A percentile compares a stretch with the other conserved stretches of the same genome.
Conservation (phyloP, 352 stramenopile genomes). For the Phytopythium litorale region DNA sequence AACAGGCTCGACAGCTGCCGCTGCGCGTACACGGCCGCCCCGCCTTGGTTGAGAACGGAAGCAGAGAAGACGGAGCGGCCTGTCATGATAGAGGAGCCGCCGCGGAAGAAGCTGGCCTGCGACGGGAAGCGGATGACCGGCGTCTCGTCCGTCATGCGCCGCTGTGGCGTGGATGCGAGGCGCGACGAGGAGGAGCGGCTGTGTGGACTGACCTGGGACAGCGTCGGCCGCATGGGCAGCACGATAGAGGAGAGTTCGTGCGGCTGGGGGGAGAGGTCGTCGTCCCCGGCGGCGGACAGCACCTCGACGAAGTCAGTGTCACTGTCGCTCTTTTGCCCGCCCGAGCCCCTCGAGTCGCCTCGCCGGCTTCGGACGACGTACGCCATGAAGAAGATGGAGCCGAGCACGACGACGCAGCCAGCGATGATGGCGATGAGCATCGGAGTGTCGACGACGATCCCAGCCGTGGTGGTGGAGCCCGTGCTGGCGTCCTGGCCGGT, state of each 20-base stretch:
- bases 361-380: slow-evolving; percentile 15
- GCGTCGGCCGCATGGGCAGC: slow-evolving; percentile 10
- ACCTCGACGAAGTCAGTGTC: slow-evolving; percentile 18
- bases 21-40: slow-evolving; percentile 1
- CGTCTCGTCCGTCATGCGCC: not conserved
- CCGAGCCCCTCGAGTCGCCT: not conserved
- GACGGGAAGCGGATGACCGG: slow-evolving; percentile 3
- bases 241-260: slow-evolving; percentile 17
- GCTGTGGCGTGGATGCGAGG: not conserved
- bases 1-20: slow-evolving; percentile 8
- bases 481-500: not conserved
- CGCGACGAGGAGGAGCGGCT: not conserved
- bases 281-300: slow-evolving; percentile 6
- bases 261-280: slow-evolving; percentile 10
- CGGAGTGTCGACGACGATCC: slow-evolving; percentile 1
- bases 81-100: slow-evolving; percentile 10
- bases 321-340: slow-evolving; percentile 12
- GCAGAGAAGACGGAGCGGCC: slow-evolving; percentile 18
- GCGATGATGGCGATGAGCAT: slow-evolving; percentile 14
- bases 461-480: not conserved
- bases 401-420: slow-evolving; percentile 11
- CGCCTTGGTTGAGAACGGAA: slow-evolving; percentile 11
- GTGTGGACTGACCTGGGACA: not conserved
- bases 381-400: slow-evolving; percentile 15
- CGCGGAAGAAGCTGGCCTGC: slow-evolving; percentile 4